Base-by-base conservation (phyloP, 2,329 filamentous ascomycete species). In the Hypoxylon rubiginosum region DNA sequence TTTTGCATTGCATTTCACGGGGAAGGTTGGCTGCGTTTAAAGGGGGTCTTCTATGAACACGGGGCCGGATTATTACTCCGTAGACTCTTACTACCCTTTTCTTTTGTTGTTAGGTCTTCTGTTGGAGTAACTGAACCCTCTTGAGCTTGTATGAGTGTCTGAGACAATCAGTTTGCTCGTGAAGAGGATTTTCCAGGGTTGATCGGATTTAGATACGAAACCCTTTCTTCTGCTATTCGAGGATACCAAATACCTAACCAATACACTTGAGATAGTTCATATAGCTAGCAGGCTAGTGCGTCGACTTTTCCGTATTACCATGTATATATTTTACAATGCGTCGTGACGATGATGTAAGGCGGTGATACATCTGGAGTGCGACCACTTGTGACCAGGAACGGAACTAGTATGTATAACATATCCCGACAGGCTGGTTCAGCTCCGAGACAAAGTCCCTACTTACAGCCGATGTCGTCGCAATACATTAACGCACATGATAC, bases 1-100 rank as follows among this genome's bases (percentile, higher is more conserved):
- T 9, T 54, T 48, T 26, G 46, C 45, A 58, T 66, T 61, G 62
- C 66, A 60, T 60, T 36, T 43, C 21, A 41, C 13, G 24, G 28
- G 46, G 45, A 41, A 21, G 32, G 36, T 43, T 34, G 28, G 32
- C 17, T 15, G 50, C 34, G 34, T 52, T 46, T 56, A 15, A 8
- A 51, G 9, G 36, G 30, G 32, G 43, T 51, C 46, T 52, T 45
- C 9, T 26, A 53, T 45, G 26, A 15, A 46, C 32, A 45, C 21
- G 52, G 36, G 28, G 30, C 17, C 58, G 60, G 63, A 62, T 59
- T 43, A 59, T 65, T 48, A 21, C 46, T 60, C 11, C 28, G 28
- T 66, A 63, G 52, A 53, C n/a, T 28, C 50, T 28, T 46, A 53
- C 19, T 39, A 26, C 26, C 24, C 26, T 13, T 32, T 46, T 36